Evolutionary conservation across 129 eudicot species (phyloP).

Genomic region (Arctium lappa): DNA sequence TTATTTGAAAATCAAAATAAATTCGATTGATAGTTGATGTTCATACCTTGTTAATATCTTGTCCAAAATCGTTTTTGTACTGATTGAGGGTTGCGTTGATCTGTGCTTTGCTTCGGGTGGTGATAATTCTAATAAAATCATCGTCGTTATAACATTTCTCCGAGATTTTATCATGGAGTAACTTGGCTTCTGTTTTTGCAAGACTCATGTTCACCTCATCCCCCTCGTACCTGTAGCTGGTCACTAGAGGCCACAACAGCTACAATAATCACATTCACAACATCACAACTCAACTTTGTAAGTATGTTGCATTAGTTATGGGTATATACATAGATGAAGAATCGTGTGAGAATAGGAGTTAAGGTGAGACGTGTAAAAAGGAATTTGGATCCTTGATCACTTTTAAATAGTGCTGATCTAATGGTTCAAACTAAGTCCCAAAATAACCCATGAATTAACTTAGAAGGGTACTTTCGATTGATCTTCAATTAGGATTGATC

Average conservation of each 20-base stretch:
- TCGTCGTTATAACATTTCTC: slow-evolving; percentile 57
- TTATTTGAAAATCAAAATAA: too few species aligned
- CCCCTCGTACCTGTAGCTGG: slow-evolving; percentile 66
- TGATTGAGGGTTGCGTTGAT: slow-evolving; percentile 78
- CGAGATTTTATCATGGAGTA: slow-evolving; percentile 62
- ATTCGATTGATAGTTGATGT: too few species aligned
- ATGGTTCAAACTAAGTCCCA: too few species aligned
- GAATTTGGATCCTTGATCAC: too few species aligned
- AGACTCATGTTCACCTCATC: slow-evolving; percentile 68
- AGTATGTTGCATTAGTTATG: background rate
- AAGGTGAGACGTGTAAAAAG: too few species aligned
- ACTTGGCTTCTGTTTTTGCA: slow-evolving; percentile 74
- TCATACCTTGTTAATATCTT: slow-evolving; percentile 63
- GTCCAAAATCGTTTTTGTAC: slow-evolving; percentile 74
- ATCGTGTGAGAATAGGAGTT: too few species aligned
- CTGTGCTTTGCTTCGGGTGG: slow-evolving; percentile 90
- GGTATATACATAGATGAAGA: too few species aligned
- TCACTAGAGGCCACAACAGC: slow-evolving; percentile 70
- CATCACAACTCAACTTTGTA: background rate
- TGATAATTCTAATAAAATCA: slow-evolving; percentile 63
- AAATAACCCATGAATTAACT: too few species aligned
- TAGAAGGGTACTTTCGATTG: too few species aligned
- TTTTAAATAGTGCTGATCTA: too few species aligned
- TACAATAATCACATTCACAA: slow-evolving; percentile 26
- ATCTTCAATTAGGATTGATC: too few species aligned